Conservation (phyloP, 768 basidiomycete genomes). For the Tylopilus plumbeoviolaceoides region DNA sequence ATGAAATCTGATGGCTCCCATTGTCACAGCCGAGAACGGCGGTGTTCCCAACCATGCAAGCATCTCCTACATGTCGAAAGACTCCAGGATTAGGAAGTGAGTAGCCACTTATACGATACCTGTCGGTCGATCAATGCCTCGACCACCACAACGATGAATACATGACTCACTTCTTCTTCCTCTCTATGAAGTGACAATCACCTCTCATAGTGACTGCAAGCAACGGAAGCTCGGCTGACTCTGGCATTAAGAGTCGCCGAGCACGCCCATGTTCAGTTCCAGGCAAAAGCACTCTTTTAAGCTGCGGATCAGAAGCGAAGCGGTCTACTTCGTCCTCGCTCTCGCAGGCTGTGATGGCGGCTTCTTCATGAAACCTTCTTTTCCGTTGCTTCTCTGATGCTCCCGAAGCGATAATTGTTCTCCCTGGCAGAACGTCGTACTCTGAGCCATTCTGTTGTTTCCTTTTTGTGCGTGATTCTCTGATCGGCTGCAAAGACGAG, state of each 20-base stretch:
- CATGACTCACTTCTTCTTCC: conserved; percentile 27
- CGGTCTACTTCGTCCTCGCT: conserved; percentile 12
- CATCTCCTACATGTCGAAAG: conserved; percentile 44
- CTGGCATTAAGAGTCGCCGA: conserved; percentile 31
- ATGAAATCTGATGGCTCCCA: conserved; percentile 41
- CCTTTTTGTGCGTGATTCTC: conserved; percentile 8
- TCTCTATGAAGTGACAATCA: conserved; percentile 42
- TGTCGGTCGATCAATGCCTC: conserved; percentile 19
- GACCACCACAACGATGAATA: background rate
- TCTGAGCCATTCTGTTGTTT: conserved; percentile 6
- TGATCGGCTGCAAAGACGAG: conserved; percentile 13
- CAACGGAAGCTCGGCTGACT: conserved; percentile 30
- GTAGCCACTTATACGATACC: conserved; percentile 33
- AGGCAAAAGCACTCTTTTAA: conserved; percentile 31
- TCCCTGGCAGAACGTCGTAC: conserved; percentile 1
- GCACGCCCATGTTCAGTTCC: conserved; percentile 30
- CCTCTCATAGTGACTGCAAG: conserved; percentile 44
- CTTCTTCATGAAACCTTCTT: conserved; percentile 4
- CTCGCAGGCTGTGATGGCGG: conserved; percentile 12
- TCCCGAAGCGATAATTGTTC: background rate
- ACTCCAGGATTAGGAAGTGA: conserved; percentile 37
- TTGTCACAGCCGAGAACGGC: conserved; percentile 42
- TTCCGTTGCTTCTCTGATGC: conserved; percentile 8
- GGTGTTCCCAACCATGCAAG: conserved; percentile 38
- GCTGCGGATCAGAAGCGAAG: conserved; percentile 17